Base-by-base conservation (phyloP, 352 stramenopile genomes). In the Phytophthora fragariaefolia region DNA sequence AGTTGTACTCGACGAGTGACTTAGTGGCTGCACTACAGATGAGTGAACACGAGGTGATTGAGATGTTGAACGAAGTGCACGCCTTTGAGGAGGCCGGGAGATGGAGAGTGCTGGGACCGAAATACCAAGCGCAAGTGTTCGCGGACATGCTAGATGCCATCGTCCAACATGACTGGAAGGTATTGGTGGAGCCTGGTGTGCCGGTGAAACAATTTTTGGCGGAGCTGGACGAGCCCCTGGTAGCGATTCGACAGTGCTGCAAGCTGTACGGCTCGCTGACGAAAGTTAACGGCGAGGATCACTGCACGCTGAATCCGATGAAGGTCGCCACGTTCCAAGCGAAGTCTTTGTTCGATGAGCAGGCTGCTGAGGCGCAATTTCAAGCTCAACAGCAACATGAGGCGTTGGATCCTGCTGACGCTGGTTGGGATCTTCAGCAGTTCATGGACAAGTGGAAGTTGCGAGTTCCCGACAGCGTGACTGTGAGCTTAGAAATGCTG, bases 361-460 rank as follows among this genome's bases (percentile, higher is more conserved):
- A 79, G 23, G 48, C 55, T 17, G 71, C 76, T 12, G 74, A 87
- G 43, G 69, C 60, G 1, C 69, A 76, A 28, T 69, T 82, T n/a
- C 46, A 82, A 32, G 66, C 71, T 15, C 68, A 75, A 20, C 63
- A 74, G 17, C 60, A 82, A 32, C 70, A 76, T 1, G 53, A 60
- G 17, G 55, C 59, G 26, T 15, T 80, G 18, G 66, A 71, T 38
- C 59, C 61, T 18, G 57, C 66, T 4, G 60, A 75, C 13, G 73
- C 85, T 9, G 84, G 74, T 8, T 91, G 78, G 77, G 49, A 72
- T 17, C 60, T 91, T 15, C 73, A 87, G 4, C 56, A 74, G 45
- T 96, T 96, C 46, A 82, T 96, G 77, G 80, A 93, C 20, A 93
- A 96, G 46, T 96, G 87, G 87, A 79, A 85, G 34, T 63, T 94